Conservation (phyloP, 2,329 filamentous ascomycete species). For the Orbilia oligospora region DNA sequence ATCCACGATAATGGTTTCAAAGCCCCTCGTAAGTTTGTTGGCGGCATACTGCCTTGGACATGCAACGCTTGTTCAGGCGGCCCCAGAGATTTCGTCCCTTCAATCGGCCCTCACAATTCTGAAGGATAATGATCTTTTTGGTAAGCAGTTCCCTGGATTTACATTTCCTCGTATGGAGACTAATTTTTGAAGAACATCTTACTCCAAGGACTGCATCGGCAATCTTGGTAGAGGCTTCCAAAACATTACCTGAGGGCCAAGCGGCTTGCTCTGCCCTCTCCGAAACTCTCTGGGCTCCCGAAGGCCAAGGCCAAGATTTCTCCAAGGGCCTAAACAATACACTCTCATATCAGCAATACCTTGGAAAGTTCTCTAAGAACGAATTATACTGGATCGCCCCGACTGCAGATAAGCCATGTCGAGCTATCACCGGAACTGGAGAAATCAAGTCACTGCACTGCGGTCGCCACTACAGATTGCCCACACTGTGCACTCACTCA, state of each 20-base stretch:
- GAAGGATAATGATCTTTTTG: constrained; percentile 26
- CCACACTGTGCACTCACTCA: constrained; percentile 69
- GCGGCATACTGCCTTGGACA: constrained; percentile 25
- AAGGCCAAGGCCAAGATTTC: not conserved
- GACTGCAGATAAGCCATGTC: constrained; percentile 18
- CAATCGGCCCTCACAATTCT: constrained; percentile 19
- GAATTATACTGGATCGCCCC: constrained; percentile 31
- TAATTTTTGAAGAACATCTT: constrained; percentile 27
- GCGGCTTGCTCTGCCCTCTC: constrained; percentile 21
- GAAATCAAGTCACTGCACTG: constrained; percentile 60
- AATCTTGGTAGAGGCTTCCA: constrained; percentile 33
- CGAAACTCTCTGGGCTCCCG: constrained; percentile 33
- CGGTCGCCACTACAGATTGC: constrained; percentile 62
- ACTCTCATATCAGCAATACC: constrained; percentile 40
- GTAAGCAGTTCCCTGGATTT: constrained; percentile 1
- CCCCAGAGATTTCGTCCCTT: constrained; percentile 15
- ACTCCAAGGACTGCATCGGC: constrained; percentile 26
- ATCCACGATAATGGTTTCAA: constrained; percentile 27
- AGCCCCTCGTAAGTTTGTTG: constrained; percentile 18
- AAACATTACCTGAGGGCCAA: not conserved
- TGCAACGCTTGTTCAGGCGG: constrained; percentile 11
- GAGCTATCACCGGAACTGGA: constrained; percentile 65
- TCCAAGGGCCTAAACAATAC: constrained; percentile 23
- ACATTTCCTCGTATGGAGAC: not conserved
- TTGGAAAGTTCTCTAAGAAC: constrained; percentile 26